Conservation (phyloP, 2,329 filamentous ascomycete genomes). For the Pezicula carpinea region DNA sequence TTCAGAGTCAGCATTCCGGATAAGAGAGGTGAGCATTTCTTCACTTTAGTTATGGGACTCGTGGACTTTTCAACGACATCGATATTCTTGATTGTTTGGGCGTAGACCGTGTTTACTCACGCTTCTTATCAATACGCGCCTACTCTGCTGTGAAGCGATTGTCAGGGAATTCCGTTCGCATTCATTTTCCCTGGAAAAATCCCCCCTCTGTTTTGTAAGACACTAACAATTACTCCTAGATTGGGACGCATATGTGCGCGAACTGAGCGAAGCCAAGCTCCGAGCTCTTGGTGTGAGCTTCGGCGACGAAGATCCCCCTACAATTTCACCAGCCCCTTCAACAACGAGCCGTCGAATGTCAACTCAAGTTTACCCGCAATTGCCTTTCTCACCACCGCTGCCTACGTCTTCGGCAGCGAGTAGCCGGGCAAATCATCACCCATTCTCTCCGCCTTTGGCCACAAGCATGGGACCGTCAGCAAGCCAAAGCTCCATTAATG, state of each 20-base stretch:
- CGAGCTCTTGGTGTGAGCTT: constrained; percentile 84
- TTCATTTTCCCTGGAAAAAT: neutral
- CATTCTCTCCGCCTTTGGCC: constrained; percentile 51
- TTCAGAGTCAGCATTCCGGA: constrained; percentile 62
- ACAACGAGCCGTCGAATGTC: constrained; percentile 65
- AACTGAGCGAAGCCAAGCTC: constrained; percentile 85
- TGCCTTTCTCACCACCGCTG: constrained; percentile 80
- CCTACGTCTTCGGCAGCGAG: constrained; percentile 75
- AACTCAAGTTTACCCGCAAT: constrained; percentile 61
- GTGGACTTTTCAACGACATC: neutral
- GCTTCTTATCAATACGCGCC: too few relatives aligned
- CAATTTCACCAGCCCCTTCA: constrained; percentile 62
- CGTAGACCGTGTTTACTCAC: neutral
- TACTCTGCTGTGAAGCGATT: neutral
- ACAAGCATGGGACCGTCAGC: constrained; percentile 55
- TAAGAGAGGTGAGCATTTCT: constrained; percentile 28
- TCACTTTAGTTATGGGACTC: neutral
- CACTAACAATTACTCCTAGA: constrained; percentile 24
- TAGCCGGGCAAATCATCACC: constrained; percentile 53
- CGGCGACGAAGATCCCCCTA: constrained; percentile 65
- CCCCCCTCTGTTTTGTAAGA: neutral
- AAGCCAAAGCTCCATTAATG: constrained; percentile 57
- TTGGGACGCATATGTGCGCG: constrained; percentile 77
- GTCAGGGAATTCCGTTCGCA: neutral
- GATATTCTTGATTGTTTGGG: neutral